phyloP scores from a whole-genome alignment of 192 early-diverging fungal genomes.

The Backusella westeae region DNA sequence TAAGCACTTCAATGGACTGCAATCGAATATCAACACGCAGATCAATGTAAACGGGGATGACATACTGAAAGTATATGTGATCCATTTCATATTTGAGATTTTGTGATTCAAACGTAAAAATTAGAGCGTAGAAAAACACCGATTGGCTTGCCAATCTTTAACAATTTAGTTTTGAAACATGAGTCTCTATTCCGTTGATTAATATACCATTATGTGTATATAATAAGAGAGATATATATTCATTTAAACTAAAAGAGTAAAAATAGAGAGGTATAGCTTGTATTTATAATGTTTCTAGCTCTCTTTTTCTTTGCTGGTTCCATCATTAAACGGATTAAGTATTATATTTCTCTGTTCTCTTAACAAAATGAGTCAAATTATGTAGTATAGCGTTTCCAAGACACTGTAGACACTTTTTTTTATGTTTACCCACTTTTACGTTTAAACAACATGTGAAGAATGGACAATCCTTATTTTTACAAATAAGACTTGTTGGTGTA shows the following conservation, averaged over 20 bases:
- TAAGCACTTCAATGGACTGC: neutral
- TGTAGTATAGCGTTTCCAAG: too few species aligned
- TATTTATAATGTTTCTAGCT: too few species aligned
- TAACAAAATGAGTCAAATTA: too few species aligned
- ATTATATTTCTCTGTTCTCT: too few species aligned
- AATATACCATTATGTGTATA: too few species aligned
- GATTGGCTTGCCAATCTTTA: neutral
- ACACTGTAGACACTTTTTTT: neutral
- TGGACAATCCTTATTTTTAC: neutral
- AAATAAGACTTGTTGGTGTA: neutral
- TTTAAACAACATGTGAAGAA: neutral
- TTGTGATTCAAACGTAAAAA: neutral
- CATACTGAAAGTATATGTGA: neutral
- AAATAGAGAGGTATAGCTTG: too few species aligned
- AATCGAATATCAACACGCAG: neutral
- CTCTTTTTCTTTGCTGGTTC: too few species aligned
- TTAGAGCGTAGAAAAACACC: too few species aligned
- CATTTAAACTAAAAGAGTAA: too few species aligned
- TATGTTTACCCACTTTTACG: neutral
- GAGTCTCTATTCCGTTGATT: too few species aligned
- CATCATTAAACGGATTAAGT: too few species aligned
- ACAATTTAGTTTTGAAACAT: neutral
- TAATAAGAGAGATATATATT: too few species aligned
- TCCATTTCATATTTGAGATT: neutral
- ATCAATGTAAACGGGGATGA: neutral